Conservation (phyloP, 2,329 filamentous ascomycete species). For the Aspergillus viridinutans region DNA sequence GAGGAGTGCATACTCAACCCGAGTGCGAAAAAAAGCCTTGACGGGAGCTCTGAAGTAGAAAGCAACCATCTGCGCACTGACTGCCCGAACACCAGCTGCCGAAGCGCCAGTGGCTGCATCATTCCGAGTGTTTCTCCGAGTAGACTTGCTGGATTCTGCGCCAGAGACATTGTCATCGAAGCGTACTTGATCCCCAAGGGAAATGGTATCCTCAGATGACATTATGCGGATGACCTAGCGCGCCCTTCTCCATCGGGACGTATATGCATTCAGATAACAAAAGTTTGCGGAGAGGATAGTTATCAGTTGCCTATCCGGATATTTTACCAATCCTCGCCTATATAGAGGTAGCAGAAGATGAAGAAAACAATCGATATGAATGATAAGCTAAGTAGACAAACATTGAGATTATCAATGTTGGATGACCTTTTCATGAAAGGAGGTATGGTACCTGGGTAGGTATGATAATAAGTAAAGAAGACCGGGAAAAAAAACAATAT, state of each 20-base stretch:
- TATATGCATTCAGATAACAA: background rate
- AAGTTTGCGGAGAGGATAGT: background rate
- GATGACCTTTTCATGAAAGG: background rate
- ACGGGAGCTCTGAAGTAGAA: constrained; percentile 91
- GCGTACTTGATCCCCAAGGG: constrained; percentile 10
- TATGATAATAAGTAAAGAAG: background rate
- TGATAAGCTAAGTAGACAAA: background rate
- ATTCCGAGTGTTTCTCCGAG: constrained; percentile 47
- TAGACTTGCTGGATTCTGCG: constrained; percentile 16
- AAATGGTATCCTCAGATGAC: constrained; percentile 8
- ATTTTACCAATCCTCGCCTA: background rate
- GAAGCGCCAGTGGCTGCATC: constrained; percentile 70
- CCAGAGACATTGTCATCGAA: constrained; percentile 11
- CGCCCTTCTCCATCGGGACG: constrained; percentile 13
- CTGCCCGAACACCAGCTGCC: constrained; percentile 75
- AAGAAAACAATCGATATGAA: background rate
- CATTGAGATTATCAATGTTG: background rate
- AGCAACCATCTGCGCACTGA: constrained; percentile 77
- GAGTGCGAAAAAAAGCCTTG: constrained; percentile 86
- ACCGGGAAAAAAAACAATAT: too few relatives aligned
- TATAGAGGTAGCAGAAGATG: background rate
- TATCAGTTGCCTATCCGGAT: background rate
- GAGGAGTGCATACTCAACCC: constrained; percentile 68
- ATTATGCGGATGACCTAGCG: constrained; percentile 1
- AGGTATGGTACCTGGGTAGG: background rate